Evolutionary conservation across 192 early-diverging fungal species (phyloP), one percentile per base, ranked within the genome.

Genomic region (Coemansia sp.): DNA sequence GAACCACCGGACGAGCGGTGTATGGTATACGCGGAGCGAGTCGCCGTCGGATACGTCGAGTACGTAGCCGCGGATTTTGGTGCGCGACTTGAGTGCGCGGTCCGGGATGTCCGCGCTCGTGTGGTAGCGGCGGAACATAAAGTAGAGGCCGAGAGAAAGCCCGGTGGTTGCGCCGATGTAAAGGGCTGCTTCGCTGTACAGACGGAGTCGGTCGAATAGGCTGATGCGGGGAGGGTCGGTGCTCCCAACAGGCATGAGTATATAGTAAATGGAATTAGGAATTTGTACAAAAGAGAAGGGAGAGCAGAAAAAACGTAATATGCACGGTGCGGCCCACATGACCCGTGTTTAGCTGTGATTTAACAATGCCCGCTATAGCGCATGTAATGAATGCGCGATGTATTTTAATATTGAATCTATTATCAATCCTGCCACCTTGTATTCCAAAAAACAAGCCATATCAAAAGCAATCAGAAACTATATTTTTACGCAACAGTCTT

Each of bases 21-120:
- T 75, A 14, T 81, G 78, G 69, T 81, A 75, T 8, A 81, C 45
- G 3, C 78, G 64, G 27, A 74, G 55, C 0, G 72, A 71, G 64
- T 81, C 78, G 45, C 78, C 78, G 57, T 81, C 78, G 10, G 73
- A 64, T 4, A 75, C 78, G 38, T 81, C 74, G 45, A 81, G 39
- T 1, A 81, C 69, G 16, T 62, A 68, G 10, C 78, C 78, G 41
- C 65, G 66, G n/a, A 81, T 54, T 55, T 58, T 61, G 38, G 43
- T 37, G 37, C 68, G 68, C 45, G 64, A 45, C 60, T 65, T 68
- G 10, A 81, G 32, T 9, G 58, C 54, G 58, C 73, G 62, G 29
- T 74, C 73, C 14, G 73, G 73, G 2, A 81, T 63, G 53, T 81
- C 69, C 12, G 73, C 62, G 24, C 69, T 61, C 3, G 78, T 81